These are phyloP conservation scores for Neopestalotiopsis rosae DNA, from an alignment of 2,329 filamentous ascomycete species.

Conservation along the genomic window DNA sequence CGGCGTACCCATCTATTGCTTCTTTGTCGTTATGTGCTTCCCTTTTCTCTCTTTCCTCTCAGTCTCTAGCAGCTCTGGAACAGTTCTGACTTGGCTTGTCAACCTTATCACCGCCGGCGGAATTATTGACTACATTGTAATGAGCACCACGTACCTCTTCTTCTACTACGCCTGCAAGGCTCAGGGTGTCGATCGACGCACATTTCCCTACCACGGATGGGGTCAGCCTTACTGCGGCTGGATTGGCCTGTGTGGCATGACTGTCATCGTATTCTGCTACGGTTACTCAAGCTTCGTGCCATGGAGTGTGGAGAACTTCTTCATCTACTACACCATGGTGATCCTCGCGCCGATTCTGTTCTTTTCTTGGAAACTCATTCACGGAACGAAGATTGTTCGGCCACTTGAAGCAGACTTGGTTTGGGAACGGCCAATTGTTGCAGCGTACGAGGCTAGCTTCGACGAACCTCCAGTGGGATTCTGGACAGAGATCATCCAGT, in stretches of 20 bases:
- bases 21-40: slow-evolving; percentile 60
- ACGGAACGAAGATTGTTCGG: slow-evolving; percentile 58
- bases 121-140: slow-evolving; percentile 26
- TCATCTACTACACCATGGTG: slow-evolving; percentile 52
- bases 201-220: slow-evolving; percentile 59
- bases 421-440: slow-evolving; percentile 60
- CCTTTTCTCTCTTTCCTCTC: slow-evolving; percentile 63
- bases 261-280: slow-evolving; percentile 50
- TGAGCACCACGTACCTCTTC: slow-evolving; percentile 54
- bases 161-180: slow-evolving; percentile 58
- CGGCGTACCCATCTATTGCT: slow-evolving; percentile 67
- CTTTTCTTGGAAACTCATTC: slow-evolving; percentile 67
- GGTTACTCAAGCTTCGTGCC: slow-evolving; percentile 55
- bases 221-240: slow-evolving; percentile 62
- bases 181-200: slow-evolving; percentile 53
- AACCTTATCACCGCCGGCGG: slow-evolving; percentile 25
- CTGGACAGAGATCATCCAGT: slow-evolving; percentile 19
- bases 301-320: slow-evolving; percentile 37
- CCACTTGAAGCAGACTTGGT: slow-evolving; percentile 60
- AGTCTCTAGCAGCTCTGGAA: slow-evolving; percentile 25
- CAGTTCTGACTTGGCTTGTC: slow-evolving; percentile 22
- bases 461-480: slow-evolving; percentile 17
- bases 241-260: slow-evolving; percentile 43
- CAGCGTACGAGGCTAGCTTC: slow-evolving; percentile 47
- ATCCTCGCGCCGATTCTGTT: slow-evolving; percentile 51